Conservation (phyloP, 371 early-diverging fungal genomes). For the Mucor plumbeus region DNA sequence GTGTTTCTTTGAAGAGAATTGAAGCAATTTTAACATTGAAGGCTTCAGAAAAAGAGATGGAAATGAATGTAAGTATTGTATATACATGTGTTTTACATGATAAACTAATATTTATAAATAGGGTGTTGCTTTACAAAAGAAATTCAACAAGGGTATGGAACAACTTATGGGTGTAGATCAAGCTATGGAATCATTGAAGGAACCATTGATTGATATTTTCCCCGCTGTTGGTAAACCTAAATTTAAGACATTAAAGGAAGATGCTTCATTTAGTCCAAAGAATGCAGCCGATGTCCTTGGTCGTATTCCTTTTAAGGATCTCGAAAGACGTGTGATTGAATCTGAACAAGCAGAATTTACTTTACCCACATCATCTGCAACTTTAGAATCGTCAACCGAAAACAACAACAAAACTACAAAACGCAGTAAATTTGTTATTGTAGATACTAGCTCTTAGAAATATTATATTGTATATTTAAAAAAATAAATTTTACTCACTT, state of each 20-base stretch:
- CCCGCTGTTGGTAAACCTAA: constrained; percentile 77
- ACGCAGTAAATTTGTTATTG: constrained; percentile 40
- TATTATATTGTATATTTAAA: constrained; percentile 5
- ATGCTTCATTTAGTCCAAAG: constrained; percentile 66
- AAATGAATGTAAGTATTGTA: constrained; percentile 49
- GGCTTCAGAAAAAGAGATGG: constrained; percentile 74
- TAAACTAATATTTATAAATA: constrained; percentile 18
- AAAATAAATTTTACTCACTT: not conserved
- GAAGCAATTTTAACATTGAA: constrained; percentile 92
- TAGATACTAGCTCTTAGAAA: constrained; percentile 50
- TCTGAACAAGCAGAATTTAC: constrained; percentile 47
- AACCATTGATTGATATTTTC: constrained; percentile 66
- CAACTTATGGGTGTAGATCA: constrained; percentile 72
- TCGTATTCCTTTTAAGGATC: constrained; percentile 74
- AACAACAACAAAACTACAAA: constrained; percentile 28
- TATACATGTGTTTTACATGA: constrained; percentile 3
- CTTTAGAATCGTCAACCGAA: not conserved
- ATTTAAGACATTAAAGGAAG: constrained; percentile 84
- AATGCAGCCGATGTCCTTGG: constrained; percentile 85
- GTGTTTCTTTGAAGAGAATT: constrained; percentile 84
- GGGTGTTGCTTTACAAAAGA: constrained; percentile 64
- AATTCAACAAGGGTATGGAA: constrained; percentile 84
- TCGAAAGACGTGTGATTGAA: constrained; percentile 55
- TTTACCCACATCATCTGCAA: constrained; percentile 25
- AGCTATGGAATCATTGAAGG: constrained; percentile 40